phyloP scores from a whole-genome alignment of 129 eudicot genomes.

The Helichrysum umbraculigerum region DNA sequence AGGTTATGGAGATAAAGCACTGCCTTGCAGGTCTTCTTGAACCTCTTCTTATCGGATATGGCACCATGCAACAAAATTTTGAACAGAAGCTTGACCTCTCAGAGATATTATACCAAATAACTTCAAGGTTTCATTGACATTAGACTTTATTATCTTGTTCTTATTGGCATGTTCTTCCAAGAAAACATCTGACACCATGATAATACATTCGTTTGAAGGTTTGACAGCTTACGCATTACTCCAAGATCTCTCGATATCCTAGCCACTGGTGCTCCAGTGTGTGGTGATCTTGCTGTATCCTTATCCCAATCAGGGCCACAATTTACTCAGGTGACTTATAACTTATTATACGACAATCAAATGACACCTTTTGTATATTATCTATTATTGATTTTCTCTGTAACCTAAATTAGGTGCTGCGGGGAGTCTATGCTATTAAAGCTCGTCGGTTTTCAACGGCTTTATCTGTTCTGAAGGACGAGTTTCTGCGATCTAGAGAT shows the following conservation, averaged over 20 bases:
- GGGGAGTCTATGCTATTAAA: slow-evolving; percentile 89
- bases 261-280: slow-evolving; percentile 91
- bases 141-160: not conserved
- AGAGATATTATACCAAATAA: slow-evolving; percentile 89
- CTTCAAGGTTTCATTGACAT: slow-evolving; percentile 67
- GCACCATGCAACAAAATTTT: slow-evolving; percentile 93
- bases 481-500: slow-evolving; percentile 96
- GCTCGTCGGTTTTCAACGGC: slow-evolving; percentile 98
- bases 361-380: slow-evolving; percentile 5
- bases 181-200: slow-evolving; percentile 34
- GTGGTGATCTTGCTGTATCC: slow-evolving; percentile 99
- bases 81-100: slow-evolving; percentile 98
- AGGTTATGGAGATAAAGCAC: slow-evolving; percentile 73
- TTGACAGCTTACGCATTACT: slow-evolving; percentile 97
- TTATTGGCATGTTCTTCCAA: not conserved
- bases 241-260: slow-evolving; percentile 99
- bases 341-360: slow-evolving; percentile 8
- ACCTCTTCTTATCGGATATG: slow-evolving; percentile 97
- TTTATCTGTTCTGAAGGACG: slow-evolving; percentile 89
- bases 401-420: slow-evolving; percentile 51
- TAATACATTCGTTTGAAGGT: slow-evolving; percentile 47
- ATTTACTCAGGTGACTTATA: slow-evolving; percentile 79
- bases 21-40: slow-evolving; percentile 98
- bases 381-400: not conserved
- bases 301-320: slow-evolving; percentile 98